Evolutionary conservation across 495 filamentous ascomycete species (phyloP).

Genomic region (Penicillium alfredii): DNA sequence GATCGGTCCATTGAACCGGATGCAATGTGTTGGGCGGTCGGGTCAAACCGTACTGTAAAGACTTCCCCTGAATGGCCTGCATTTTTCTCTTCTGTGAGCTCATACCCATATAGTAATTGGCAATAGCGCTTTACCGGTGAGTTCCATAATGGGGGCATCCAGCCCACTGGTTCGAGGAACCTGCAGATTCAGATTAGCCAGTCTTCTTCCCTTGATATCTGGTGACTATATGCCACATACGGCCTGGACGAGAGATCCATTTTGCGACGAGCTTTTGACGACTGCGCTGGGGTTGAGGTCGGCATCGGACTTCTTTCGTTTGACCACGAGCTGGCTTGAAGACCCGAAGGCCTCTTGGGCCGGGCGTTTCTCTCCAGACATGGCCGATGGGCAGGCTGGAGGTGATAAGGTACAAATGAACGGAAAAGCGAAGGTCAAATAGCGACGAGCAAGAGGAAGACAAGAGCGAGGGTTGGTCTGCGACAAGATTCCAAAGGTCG

Average conservation of each 20-base stretch:
- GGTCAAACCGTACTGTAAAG: conserved; percentile 86
- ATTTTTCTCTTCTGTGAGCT: conserved; percentile 8
- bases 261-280: conserved; percentile 57
- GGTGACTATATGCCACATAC: too few relatives aligned
- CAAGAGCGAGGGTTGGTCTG: too few relatives aligned
- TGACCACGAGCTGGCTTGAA: conserved; percentile 74
- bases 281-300: conserved; percentile 60
- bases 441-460: too few relatives aligned
- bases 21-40: conserved; percentile 78
- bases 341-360: conserved; percentile 71
- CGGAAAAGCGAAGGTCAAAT: too few relatives aligned
- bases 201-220: too few relatives aligned
- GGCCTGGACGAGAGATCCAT: conserved; percentile 75
- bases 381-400: too few relatives aligned
- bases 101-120: not conserved
- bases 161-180: conserved; percentile 76
- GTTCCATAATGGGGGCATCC: conserved; percentile 90
- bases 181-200: conserved; percentile 40
- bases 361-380: conserved; percentile 88
- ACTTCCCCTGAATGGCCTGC: conserved; percentile 71
- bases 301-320: conserved; percentile 70
- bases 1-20: conserved; percentile 93
- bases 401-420: too few relatives aligned
- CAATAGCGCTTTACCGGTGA: conserved; percentile 55
- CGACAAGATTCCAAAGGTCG: conserved; percentile 17